phyloP scores from a whole-genome alignment of 352 stramenopile species.

The Pseudoperonospora humuli region DNA sequence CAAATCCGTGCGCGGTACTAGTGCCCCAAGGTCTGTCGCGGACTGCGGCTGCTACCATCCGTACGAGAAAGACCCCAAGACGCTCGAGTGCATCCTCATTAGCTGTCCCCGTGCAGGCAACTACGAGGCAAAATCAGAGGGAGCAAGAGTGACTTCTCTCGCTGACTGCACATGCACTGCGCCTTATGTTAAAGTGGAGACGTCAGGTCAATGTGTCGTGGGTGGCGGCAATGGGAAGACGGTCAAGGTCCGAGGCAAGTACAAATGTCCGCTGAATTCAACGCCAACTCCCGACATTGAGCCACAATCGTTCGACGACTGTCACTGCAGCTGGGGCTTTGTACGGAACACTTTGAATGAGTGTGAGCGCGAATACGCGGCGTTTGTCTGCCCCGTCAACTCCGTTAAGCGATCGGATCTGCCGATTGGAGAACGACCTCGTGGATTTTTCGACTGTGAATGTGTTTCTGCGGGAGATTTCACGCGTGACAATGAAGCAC shows the following conservation, averaged over 20 bases:
- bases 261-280: too few relatives aligned
- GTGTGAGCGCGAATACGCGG: conserved; percentile 46
- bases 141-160: conserved; percentile 39
- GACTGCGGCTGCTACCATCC: conserved; percentile 71
- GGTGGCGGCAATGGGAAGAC: not conserved
- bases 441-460: conserved; percentile 70
- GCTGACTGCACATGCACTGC: conserved; percentile 59
- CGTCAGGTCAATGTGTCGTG: conserved; percentile 57
- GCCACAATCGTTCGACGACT: conserved; percentile 55
- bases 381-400: conserved; percentile 59
- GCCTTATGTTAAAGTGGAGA: conserved; percentile 62
- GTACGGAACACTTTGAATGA: conserved; percentile 34
- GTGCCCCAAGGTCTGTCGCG: conserved; percentile 31
- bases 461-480: conserved; percentile 42
- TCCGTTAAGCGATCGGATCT: conserved; percentile 38
- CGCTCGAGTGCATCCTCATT: conserved; percentile 40
- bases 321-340: conserved; percentile 67
- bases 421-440: conserved; percentile 27
- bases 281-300: conserved; percentile 20
- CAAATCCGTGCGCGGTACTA: conserved; percentile 27
- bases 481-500: conserved; percentile 44
- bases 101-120: conserved; percentile 68
- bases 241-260: too few relatives aligned
- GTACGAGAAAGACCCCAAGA: conserved; percentile 60
- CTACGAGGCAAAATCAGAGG: conserved; percentile 48